Evolutionary conservation across 2,329 filamentous ascomycete species (phyloP).

Genomic region (Dryadomyces quercivorus): DNA sequence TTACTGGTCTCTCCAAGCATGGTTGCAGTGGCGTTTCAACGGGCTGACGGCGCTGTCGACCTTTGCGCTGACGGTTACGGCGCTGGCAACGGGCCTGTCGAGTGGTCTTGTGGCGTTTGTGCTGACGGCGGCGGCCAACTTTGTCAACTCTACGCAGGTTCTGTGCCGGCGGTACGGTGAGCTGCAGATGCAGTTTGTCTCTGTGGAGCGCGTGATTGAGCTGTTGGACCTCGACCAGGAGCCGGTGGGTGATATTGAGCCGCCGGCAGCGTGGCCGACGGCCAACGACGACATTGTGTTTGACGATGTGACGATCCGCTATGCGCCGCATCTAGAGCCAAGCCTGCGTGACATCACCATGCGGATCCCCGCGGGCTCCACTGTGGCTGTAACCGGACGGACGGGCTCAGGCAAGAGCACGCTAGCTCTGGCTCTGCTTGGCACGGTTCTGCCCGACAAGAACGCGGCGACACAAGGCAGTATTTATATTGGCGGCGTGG

Average conservation of each 20-base stretch:
- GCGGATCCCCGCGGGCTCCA: slow-evolving; percentile 53
- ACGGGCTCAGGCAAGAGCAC: slow-evolving; percentile 86
- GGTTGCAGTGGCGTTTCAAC: slow-evolving; percentile 74
- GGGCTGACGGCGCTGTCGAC: slow-evolving; percentile 59
- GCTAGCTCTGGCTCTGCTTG: slow-evolving; percentile 45
- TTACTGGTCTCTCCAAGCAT: slow-evolving; percentile 80
- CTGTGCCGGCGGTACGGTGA: slow-evolving; percentile 73
- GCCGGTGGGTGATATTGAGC: slow-evolving; percentile 45
- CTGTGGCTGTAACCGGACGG: slow-evolving; percentile 60
- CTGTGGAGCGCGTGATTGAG: slow-evolving; percentile 76
- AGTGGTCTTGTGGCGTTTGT: slow-evolving; percentile 77
- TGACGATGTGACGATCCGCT: slow-evolving; percentile 64
- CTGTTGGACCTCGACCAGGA: slow-evolving; percentile 71
- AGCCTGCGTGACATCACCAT: slow-evolving; percentile 59
- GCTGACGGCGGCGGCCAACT: slow-evolving; percentile 56
- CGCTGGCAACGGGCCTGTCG: slow-evolving; percentile 61
- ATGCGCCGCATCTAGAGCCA: slow-evolving; percentile 65
- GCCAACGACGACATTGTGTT: slow-evolving; percentile 63
- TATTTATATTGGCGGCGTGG: slow-evolving; percentile 41
- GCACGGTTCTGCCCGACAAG: slow-evolving; percentile 36
- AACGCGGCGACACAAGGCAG: slow-evolving; percentile 24
- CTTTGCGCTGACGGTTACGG: slow-evolving; percentile 60
- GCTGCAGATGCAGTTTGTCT: slow-evolving; percentile 85
- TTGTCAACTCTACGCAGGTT: slow-evolving; percentile 57
- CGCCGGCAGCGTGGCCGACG: slow-evolving; percentile 59